Evolutionary conservation across 306 rosid genomes (phyloP).

Genomic region (Dalbergia cochinchinensis): DNA sequence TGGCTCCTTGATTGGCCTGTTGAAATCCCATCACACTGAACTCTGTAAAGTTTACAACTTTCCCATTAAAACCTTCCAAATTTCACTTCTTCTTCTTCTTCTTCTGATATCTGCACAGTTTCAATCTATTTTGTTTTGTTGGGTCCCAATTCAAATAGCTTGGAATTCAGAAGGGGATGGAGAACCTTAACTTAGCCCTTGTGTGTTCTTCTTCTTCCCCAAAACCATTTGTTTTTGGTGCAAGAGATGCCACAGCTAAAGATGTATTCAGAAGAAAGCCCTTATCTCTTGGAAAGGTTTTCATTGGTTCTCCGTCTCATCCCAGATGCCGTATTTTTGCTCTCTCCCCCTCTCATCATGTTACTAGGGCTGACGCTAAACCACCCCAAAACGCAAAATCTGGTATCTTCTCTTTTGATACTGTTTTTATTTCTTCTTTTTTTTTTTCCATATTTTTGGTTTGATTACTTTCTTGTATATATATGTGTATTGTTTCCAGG

Average conservation of each 20-base stretch:
- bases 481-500: neutral
- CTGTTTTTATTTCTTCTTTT: too few relatives aligned
- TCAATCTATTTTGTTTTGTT: constrained; percentile 9
- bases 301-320: constrained; percentile 14
- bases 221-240: constrained; percentile 42
- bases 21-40: constrained; percentile 5
- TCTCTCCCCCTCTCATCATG: constrained; percentile 38
- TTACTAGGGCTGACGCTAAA: constrained; percentile 36
- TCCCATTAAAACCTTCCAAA: neutral
- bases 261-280: constrained; percentile 44
- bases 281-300: constrained; percentile 49
- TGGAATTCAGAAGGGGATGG: constrained; percentile 46
- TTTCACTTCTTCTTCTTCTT: neutral
- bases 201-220: constrained; percentile 48
- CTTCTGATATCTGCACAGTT: neutral
- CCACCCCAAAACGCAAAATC: constrained; percentile 46
- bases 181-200: constrained; percentile 55
- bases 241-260: constrained; percentile 28
- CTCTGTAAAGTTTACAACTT: constrained; percentile 8
- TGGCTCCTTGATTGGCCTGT: neutral
- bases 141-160: constrained; percentile 2
- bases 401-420: constrained; percentile 37
- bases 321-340: constrained; percentile 45
- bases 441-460: neutral
- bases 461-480: neutral